Base-by-base conservation (phyloP, 78 protist genomes). In the Cavenderia fasciculata region DNA sequence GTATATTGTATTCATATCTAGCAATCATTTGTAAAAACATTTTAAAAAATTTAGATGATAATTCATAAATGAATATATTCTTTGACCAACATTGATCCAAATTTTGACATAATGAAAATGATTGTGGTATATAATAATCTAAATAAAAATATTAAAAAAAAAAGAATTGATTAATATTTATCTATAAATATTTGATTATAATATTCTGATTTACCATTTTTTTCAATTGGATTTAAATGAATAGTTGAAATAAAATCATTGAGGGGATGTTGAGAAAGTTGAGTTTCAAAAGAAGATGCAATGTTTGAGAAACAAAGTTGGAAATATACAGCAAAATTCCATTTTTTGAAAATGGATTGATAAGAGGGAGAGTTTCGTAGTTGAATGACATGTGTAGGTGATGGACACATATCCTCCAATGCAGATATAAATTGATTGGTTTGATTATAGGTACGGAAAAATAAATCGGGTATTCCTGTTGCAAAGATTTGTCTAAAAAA, bases 321-420 rank as follows among this genome's bases (percentile, higher is more conserved):
- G 61, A 79, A 79, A n/a, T 79, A 79, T 27, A 79, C 74, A 1
- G 88, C 70, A 43, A 79, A 66, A 38, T 79, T 79, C 88, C 88
- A 79, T 29, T 66, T 66, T 31, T 79, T 79, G 75, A 71, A 66
- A n/a, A 79, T 29, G 54, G 23, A 21, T 10, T 27, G 5, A 52
- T 79, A 79, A 3, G 29, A 16, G 2, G 52, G 33, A 8, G 76
- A 79, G 8, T 23, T 11, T 36, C 88, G 38, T 36, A 79, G 29
- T n/a, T 79, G 69, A 38, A 2, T 44, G 18, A 79, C 49, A 19
- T 51, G 59, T 1, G 59, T 52, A 18, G 25, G 23, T 2, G 43
- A 46, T 6, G 3, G 18, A n/a, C 4, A 40, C 46, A 47, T 18
- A 27, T 72, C 78, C 21, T 66, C 88, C n/a, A 79, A 31, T 12